Percentiles rank a stretch among this genome's conserved stretches.
These are phyloP conservation scores for Peniophora sp. DNA, from an alignment of 1,284 basidiomycete genomes.

Conservation along the genomic window DNA sequence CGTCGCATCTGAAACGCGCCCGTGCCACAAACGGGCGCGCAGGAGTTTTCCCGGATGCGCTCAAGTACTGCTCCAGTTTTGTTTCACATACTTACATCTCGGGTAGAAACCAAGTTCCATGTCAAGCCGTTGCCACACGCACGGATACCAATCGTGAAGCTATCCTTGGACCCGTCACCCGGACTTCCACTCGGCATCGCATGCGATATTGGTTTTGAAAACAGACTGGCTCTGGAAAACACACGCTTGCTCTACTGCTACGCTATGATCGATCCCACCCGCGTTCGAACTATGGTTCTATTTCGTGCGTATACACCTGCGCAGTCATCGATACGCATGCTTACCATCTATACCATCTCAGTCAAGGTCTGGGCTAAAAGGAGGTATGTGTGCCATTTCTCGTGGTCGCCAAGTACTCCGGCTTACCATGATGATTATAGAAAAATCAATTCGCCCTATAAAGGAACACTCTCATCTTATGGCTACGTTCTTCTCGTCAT, in stretches of 20 bases:
- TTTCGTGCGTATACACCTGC: conserved; percentile 63
- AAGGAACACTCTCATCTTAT: conserved; percentile 94
- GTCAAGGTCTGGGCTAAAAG: conserved; percentile 99
- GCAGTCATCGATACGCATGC: conserved; percentile 3
- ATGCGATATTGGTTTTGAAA: conserved; percentile 98
- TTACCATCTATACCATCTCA: conserved; percentile 21
- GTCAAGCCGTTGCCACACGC: conserved; percentile 96
- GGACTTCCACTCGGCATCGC: conserved; percentile 88
- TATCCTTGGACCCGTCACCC: conserved; percentile 85
- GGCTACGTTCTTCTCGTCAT: conserved; percentile 97
- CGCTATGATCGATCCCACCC: conserved; percentile 92
- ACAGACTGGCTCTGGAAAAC: conserved; percentile 93
- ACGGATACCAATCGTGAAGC: conserved; percentile 97
- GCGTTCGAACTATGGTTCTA: conserved; percentile 89
- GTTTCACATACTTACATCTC: conserved; percentile 6
- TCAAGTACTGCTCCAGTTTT: conserved; percentile 2
- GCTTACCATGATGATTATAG: conserved; percentile 26
- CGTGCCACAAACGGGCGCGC: too few species aligned
- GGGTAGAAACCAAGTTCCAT: conserved; percentile 88
- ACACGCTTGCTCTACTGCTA: conserved; percentile 95
- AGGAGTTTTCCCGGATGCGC: too few species aligned
- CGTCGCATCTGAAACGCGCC: too few species aligned
- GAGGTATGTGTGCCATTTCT: conserved; percentile 40
- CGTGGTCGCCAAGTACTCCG: not conserved
- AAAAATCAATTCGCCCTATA: conserved; percentile 98